phyloP scores from a whole-genome alignment of 352 stramenopile species.

The Aphanomyces euteiches region DNA sequence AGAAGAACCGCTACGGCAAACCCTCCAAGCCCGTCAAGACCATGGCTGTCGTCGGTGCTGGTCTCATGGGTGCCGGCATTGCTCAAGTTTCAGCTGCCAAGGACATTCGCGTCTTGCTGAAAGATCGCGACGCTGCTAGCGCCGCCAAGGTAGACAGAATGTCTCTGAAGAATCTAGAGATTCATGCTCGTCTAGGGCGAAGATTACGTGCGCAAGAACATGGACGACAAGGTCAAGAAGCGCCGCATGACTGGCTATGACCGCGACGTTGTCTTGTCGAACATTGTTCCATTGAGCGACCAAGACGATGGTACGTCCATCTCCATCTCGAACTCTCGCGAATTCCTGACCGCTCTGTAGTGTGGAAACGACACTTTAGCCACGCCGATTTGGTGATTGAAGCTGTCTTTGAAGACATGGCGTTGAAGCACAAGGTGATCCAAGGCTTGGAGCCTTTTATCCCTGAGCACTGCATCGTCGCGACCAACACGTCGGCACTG shows the following conservation, averaged over 20 bases:
- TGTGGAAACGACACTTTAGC: slow-evolving; percentile 91
- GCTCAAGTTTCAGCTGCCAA: slow-evolving; percentile 94
- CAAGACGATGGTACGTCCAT: slow-evolving; percentile 52
- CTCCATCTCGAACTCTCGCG: neutral
- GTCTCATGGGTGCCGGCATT: slow-evolving; percentile 98
- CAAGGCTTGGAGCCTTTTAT: slow-evolving; percentile 91
- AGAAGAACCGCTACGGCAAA: slow-evolving; percentile 96
- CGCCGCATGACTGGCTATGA: slow-evolving; percentile 91
- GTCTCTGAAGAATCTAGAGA: slow-evolving; percentile 48
- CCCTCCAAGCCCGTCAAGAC: slow-evolving; percentile 85
- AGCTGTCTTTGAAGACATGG: slow-evolving; percentile 97
- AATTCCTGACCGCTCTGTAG: slow-evolving; percentile 1
- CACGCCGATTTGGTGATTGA: slow-evolving; percentile 97
- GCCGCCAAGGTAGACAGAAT: slow-evolving; percentile 84
- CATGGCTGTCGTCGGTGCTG: slow-evolving; percentile 95
- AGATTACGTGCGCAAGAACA: slow-evolving; percentile 93
- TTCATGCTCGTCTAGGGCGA: slow-evolving; percentile 44
- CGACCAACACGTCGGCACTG: slow-evolving; percentile 97
- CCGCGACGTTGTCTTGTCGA: slow-evolving; percentile 86
- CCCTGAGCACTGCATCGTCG: slow-evolving; percentile 93
- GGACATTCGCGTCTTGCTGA: slow-evolving; percentile 93
- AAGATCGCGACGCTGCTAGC: slow-evolving; percentile 90
- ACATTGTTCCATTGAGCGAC: slow-evolving; percentile 91
- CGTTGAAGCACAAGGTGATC: slow-evolving; percentile 95
- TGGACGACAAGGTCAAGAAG: slow-evolving; percentile 94